Percentiles rank a stretch among this genome's conserved stretches.
phyloP scores from a whole-genome alignment of 345 rosid species.

The Crucihimalaya himalaica region DNA sequence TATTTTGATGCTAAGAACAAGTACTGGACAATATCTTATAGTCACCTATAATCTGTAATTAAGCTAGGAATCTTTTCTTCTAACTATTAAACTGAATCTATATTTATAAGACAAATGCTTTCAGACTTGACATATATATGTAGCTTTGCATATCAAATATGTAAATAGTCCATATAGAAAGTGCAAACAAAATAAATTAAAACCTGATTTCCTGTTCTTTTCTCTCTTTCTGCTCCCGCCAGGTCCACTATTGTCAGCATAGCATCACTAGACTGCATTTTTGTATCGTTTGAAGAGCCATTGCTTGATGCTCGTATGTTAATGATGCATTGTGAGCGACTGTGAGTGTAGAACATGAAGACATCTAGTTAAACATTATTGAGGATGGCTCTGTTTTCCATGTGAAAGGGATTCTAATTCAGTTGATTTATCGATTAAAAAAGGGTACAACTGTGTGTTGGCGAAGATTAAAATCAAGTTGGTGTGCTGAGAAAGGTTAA shows the following conservation, averaged over 20 bases:
- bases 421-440: background rate
- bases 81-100: background rate
- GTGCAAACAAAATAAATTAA: background rate
- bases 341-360: slow-evolving; percentile 33
- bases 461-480: background rate
- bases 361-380: background rate
- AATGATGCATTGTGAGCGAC: slow-evolving; percentile 96
- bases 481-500: background rate
- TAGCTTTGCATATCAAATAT: slow-evolving; percentile 17
- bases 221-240: slow-evolving; percentile 97
- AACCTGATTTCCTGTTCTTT: slow-evolving; percentile 94
- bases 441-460: background rate
- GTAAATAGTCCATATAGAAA: slow-evolving; percentile 1
- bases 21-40: slow-evolving; percentile 13
- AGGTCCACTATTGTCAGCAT: slow-evolving; percentile 80
- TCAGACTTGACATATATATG: slow-evolving; percentile 3
- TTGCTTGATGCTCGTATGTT: slow-evolving; percentile 51
- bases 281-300: slow-evolving; percentile 35
- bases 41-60: slow-evolving; percentile 11
- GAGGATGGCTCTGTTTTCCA: background rate
- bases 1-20: slow-evolving; percentile 16
- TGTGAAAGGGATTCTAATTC: background rate
- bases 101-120: background rate
- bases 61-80: slow-evolving; percentile 16
- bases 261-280: slow-evolving; percentile 46